Evolutionary conservation across 805 yeast genomes (phyloP).

Genomic region (Ogataea ramenticola): DNA sequence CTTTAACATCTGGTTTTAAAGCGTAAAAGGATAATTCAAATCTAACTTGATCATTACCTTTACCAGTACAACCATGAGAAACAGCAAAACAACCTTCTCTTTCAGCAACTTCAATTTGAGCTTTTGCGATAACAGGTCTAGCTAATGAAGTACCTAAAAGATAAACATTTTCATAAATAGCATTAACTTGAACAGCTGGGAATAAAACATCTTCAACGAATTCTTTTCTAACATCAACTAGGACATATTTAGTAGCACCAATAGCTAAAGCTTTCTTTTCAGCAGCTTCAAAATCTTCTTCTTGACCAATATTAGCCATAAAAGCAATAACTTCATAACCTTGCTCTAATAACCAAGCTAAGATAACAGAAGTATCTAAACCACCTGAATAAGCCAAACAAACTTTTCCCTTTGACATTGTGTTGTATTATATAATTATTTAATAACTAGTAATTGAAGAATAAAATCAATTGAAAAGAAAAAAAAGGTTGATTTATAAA

Average conservation of each 20-base stretch:
- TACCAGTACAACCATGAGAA: constrained; percentile 99
- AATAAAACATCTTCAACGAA: constrained; percentile 86
- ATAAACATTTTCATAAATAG: constrained; percentile 96
- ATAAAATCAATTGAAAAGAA: too few relatives aligned
- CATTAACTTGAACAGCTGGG: constrained; percentile 98
- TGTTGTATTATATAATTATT: constrained; percentile 1
- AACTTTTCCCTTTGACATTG: constrained; percentile 96
- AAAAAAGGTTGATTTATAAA: background rate
- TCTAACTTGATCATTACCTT: constrained; percentile 99
- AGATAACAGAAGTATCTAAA: constrained; percentile 93
- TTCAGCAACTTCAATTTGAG: constrained; percentile 96
- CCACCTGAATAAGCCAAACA: constrained; percentile 99
- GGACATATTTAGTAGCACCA: constrained; percentile 94
- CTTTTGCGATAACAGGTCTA: constrained; percentile 97
- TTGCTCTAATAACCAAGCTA: constrained; percentile 96
- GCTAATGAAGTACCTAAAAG: constrained; percentile 96
- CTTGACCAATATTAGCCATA: constrained; percentile 98
- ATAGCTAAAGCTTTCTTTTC: constrained; percentile 91
- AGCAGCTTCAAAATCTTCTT: constrained; percentile 97
- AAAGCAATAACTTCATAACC: constrained; percentile 98
- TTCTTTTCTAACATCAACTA: constrained; percentile 91
- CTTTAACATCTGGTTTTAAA: constrained; percentile 91
- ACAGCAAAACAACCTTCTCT: constrained; percentile 98
- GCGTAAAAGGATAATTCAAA: constrained; percentile 97
- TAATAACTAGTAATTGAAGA: too few relatives aligned